Percentiles rank a stretch among this genome's conserved stretches.
These are phyloP conservation scores for Hebeloma cylindrosporum DNA, from an alignment of 768 basidiomycete species.

Conservation along the genomic window DNA sequence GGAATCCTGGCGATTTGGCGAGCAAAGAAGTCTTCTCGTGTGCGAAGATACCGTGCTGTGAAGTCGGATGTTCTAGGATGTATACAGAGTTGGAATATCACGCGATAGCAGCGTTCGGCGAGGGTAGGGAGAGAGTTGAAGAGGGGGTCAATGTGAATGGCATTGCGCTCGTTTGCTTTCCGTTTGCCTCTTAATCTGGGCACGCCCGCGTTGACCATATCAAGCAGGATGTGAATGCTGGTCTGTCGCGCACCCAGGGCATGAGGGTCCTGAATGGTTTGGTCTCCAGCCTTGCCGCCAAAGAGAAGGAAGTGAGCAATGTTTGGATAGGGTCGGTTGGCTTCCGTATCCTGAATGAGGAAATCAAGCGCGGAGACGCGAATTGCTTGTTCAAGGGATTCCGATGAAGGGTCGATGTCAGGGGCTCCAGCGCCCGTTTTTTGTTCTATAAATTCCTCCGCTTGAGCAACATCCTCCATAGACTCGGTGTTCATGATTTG, in stretches of 20 bases:
- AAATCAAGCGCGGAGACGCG: slow-evolving; percentile 78
- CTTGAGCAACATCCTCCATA: slow-evolving; percentile 55
- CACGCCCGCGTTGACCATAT: slow-evolving; percentile 71
- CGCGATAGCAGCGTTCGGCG: slow-evolving; percentile 82
- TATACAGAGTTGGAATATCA: slow-evolving; percentile 85
- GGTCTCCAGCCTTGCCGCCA: slow-evolving; percentile 55
- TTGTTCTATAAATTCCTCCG: slow-evolving; percentile 61
- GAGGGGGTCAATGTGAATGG: slow-evolving; percentile 46
- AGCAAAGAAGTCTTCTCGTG: slow-evolving; percentile 85
- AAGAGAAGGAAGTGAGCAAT: slow-evolving; percentile 87
- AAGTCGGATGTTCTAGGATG: slow-evolving; percentile 81
- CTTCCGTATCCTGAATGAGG: slow-evolving; percentile 73
- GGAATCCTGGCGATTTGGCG: slow-evolving; percentile 82
- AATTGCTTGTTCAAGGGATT: slow-evolving; percentile 64
- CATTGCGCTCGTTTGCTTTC: slow-evolving; percentile 31
- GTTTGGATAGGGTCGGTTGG: slow-evolving; percentile 68
- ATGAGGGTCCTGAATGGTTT: slow-evolving; percentile 76
- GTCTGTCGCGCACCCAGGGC: slow-evolving; percentile 69
- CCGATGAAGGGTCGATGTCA: slow-evolving; percentile 45
- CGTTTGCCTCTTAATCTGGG: slow-evolving; percentile 52
- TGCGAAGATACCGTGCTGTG: slow-evolving; percentile 82
- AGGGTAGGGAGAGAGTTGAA: slow-evolving; percentile 68
- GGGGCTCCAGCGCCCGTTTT: slow-evolving; percentile 75
- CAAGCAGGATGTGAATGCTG: slow-evolving; percentile 79
- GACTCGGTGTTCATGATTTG: slow-evolving; percentile 63